These are phyloP conservation scores for Penicillium odoratum DNA, from an alignment of 495 filamentous ascomycete genomes.

Conservation along the genomic window DNA sequence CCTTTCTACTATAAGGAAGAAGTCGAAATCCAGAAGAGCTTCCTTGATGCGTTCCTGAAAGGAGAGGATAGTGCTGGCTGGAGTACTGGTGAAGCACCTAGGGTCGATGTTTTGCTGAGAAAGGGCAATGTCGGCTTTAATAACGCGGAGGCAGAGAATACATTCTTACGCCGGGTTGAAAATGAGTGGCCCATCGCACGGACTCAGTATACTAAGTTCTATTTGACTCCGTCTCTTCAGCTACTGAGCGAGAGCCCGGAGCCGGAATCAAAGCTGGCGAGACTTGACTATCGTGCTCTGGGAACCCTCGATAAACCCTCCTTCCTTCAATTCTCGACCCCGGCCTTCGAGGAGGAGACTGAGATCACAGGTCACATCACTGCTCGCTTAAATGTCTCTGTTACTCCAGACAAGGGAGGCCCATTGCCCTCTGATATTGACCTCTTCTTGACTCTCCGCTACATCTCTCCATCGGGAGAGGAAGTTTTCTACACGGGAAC, in stretches of 20 bases:
- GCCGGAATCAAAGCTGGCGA: constrained; percentile 56
- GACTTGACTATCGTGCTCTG: constrained; percentile 41
- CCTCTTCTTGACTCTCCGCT: constrained; percentile 62
- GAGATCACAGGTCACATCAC: constrained; percentile 68
- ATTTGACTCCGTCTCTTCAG: constrained; percentile 39
- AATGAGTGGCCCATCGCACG: constrained; percentile 62
- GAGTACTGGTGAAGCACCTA: constrained; percentile 54
- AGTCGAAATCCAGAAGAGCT: constrained; percentile 62
- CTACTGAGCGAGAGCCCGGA: constrained; percentile 32
- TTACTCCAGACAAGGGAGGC: constrained; percentile 38
- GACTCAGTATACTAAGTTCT: constrained; percentile 58
- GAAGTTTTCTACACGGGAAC: constrained; percentile 64
- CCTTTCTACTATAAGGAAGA: constrained; percentile 69
- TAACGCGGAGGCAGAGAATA: constrained; percentile 53
- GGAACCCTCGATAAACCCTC: neutral
- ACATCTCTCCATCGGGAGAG: constrained; percentile 53
- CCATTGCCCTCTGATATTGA: constrained; percentile 55
- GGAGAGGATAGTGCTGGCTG: constrained; percentile 60
- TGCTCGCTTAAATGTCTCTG: constrained; percentile 60
- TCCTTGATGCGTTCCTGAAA: constrained; percentile 68
- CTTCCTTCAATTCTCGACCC: constrained; percentile 52
- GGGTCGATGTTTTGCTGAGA: constrained; percentile 57
- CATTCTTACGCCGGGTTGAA: constrained; percentile 51
- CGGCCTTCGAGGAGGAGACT: constrained; percentile 54
- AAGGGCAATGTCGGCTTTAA: constrained; percentile 65